Conservation (phyloP, 176 grass and related monocot genomes). For the Calamus simplicifolius region DNA sequence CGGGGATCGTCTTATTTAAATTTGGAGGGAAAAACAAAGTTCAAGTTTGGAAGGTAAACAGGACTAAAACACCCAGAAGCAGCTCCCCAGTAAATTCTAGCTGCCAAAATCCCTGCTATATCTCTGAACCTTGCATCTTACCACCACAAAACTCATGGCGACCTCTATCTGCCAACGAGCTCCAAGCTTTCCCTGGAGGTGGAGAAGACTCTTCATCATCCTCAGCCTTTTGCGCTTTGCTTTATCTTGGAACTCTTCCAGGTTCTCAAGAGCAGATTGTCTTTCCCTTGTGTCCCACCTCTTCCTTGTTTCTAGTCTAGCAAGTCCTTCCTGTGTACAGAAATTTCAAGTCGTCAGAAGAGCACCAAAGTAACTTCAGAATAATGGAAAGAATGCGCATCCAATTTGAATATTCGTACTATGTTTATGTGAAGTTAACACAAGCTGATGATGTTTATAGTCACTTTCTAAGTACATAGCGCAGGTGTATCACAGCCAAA, state of each 20-base stretch:
- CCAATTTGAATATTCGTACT: no score
- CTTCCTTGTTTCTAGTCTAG: conserved; percentile 67
- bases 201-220: conserved; percentile 54
- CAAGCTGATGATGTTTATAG: no score
- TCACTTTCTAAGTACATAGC: no score
- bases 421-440: no score
- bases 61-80: background rate
- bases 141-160: background rate
- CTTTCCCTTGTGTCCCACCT: conserved; percentile 68
- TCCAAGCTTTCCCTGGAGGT: conserved; percentile 35
- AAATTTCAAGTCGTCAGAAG: background rate
- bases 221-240: conserved; percentile 50
- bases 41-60: background rate
- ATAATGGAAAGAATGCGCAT: no score
- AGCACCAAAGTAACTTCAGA: no score
- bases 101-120: background rate
- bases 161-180: conserved; percentile 25
- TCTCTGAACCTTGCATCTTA: background rate
- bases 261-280: conserved; percentile 46
- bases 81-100: background rate
- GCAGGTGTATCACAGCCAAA: no score
- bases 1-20: conserved; percentile 10
- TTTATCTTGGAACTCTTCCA: conserved; percentile 73
- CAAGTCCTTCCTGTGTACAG: conserved; percentile 63
- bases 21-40: conserved; percentile 2